Conservation (phyloP, 345 rosid species). For the Syzygium jambos region DNA sequence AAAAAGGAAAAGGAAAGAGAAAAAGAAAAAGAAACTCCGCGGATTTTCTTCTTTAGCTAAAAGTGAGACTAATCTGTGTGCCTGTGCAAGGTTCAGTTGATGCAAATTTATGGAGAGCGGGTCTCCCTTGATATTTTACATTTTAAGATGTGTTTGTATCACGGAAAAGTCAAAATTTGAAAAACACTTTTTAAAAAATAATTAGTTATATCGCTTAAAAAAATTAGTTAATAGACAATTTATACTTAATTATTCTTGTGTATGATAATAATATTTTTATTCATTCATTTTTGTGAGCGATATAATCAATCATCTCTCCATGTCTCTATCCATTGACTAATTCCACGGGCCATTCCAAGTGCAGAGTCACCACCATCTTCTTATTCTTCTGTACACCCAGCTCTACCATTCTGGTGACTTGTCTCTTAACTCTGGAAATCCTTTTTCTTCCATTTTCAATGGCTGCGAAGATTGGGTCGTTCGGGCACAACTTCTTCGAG, state of each 20-base stretch:
- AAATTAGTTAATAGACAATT: too few relatives aligned
- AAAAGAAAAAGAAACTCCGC: background rate
- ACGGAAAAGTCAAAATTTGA: too few relatives aligned
- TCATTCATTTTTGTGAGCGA: too few relatives aligned
- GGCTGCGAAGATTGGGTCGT: slow-evolving; percentile 23
- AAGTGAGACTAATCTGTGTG: background rate
- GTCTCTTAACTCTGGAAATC: background rate
- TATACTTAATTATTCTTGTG: too few relatives aligned
- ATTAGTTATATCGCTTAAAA: too few relatives aligned
- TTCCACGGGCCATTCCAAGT: background rate
- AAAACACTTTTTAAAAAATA: too few relatives aligned
- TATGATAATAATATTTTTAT: too few relatives aligned
- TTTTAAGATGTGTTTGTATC: background rate
- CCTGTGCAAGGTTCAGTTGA: background rate
- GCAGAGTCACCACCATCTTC: background rate
- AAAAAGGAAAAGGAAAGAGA: background rate
- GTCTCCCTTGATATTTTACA: background rate
- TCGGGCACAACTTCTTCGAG: slow-evolving; percentile 28
- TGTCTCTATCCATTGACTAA: background rate
- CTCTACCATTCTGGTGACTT: background rate
- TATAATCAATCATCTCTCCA: background rate
- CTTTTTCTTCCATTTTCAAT: background rate
- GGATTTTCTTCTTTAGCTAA: background rate
- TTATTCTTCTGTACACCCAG: background rate
- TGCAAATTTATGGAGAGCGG: background rate